A percentile compares a stretch with the other conserved stretches of the same genome.
Conservation (phyloP, 441 rosid genomes). For the Jatropha multifida region DNA sequence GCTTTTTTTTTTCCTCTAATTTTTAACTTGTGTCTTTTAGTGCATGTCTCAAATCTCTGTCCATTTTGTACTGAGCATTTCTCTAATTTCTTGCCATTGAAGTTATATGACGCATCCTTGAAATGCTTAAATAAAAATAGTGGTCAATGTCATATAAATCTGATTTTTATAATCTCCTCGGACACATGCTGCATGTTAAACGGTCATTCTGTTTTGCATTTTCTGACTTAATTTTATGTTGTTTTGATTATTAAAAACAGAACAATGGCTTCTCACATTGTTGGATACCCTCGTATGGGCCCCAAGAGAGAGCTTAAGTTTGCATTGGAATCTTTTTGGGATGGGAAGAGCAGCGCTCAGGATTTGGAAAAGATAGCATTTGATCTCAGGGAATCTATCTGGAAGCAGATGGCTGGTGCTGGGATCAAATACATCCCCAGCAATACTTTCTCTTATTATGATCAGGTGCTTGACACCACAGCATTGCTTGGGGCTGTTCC, state of each 20-base stretch:
- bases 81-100: background rate
- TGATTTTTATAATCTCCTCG: too few species aligned
- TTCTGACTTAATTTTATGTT: background rate
- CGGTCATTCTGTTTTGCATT: too few species aligned
- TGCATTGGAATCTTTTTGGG: constrained; percentile 98
- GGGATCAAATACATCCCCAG: constrained; percentile 93
- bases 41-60: background rate
- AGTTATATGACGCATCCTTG: background rate
- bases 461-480: constrained; percentile 89
- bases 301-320: constrained; percentile 99
- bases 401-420: constrained; percentile 89
- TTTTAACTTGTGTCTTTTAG: background rate
- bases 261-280: constrained; percentile 91
- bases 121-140: background rate
- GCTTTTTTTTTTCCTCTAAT: background rate
- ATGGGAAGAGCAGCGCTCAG: constrained; percentile 84
- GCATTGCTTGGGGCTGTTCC: constrained; percentile 98
- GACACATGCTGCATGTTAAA: too few species aligned
- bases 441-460: constrained; percentile 93
- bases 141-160: background rate
- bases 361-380: constrained; percentile 84
- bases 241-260: constrained; percentile 26
- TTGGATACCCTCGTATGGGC: constrained; percentile 99
- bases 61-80: background rate
- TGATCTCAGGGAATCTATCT: constrained; percentile 82